Conservation (phyloP, 768 basidiomycete genomes). For the Hydnomerulius pinastri region DNA sequence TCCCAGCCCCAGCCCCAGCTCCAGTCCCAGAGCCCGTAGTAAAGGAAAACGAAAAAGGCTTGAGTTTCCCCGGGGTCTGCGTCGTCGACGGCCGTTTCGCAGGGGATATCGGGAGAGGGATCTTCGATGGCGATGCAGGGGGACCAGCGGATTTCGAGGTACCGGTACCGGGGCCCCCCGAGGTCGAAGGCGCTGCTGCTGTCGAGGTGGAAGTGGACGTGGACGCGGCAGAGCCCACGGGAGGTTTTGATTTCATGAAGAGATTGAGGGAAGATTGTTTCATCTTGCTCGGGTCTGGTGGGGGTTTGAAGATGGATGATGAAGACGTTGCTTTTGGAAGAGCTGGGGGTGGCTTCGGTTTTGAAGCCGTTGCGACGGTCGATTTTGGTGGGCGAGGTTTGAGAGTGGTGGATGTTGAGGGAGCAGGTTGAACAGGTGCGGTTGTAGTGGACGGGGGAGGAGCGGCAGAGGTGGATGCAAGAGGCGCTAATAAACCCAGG, state of each 20-base stretch:
- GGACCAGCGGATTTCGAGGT: no score
- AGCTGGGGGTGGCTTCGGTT: constrained; percentile 1
- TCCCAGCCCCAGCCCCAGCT: neutral
- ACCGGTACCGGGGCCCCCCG: no score
- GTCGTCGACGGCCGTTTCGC: constrained; percentile 13
- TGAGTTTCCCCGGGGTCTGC: constrained; percentile 7
- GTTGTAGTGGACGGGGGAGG: neutral
- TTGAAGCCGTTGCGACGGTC: neutral
- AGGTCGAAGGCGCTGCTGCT: no score
- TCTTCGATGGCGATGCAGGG: constrained; percentile 29
- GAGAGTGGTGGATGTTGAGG: neutral
- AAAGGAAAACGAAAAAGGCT: constrained; percentile 4
- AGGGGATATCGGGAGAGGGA: constrained; percentile 26
- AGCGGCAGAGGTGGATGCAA: neutral
- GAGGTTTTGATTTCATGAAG: constrained; percentile 22
- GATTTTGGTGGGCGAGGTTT: constrained; percentile 12
- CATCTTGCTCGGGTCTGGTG: constrained; percentile 16
- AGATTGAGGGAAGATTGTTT: constrained; percentile 26
- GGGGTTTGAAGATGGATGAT: constrained; percentile 13
- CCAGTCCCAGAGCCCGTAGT: neutral
- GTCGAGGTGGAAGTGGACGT: constrained; percentile 12
- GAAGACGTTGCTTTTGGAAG: constrained; percentile 5
- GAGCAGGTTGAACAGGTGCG: neutral
- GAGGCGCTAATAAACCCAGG: neutral
- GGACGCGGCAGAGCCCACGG: neutral